Percentiles rank a stretch among this genome's conserved stretches.
Conservation (phyloP, 495 filamentous ascomycete species). For the Geopyxis carbonaria region DNA sequence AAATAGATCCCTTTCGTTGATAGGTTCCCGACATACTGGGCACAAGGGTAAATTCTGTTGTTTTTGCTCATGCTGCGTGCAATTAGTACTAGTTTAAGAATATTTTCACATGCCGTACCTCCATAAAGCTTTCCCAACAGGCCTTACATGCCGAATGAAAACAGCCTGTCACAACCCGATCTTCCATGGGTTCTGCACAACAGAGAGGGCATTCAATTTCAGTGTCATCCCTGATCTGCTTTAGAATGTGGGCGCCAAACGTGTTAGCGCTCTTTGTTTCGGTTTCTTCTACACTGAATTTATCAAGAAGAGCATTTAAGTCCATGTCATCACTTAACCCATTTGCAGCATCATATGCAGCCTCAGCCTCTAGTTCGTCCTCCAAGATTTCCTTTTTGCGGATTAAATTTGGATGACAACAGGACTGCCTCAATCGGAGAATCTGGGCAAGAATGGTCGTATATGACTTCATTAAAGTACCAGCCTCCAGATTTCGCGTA, state of each 20-base stretch:
- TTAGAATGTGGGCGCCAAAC: constrained; percentile 75
- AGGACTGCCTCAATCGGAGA: constrained; percentile 79
- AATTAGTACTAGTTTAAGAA: neutral
- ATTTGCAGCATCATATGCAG: constrained; percentile 57
- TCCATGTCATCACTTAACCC: constrained; percentile 95
- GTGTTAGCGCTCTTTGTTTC: constrained; percentile 42
- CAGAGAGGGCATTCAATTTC: constrained; percentile 88
- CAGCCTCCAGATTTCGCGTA: constrained; percentile 68
- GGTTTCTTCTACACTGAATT: constrained; percentile 45
- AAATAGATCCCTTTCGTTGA: constrained; percentile 74
- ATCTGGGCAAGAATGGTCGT: constrained; percentile 96
- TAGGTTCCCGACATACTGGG: constrained; percentile 70
- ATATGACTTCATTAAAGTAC: constrained; percentile 82
- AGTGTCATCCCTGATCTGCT: constrained; percentile 77
- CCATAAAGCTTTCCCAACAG: constrained; percentile 72
- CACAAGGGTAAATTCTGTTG: constrained; percentile 60
- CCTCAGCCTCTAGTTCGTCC: constrained; percentile 73
- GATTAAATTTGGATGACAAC: constrained; percentile 80
- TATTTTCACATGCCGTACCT: constrained; percentile 15
- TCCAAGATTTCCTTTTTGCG: constrained; percentile 67
- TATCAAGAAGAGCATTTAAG: constrained; percentile 62
- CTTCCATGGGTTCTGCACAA: constrained; percentile 81
- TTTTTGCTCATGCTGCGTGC: constrained; percentile 50
- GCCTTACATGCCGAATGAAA: constrained; percentile 95
- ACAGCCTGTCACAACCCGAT: constrained; percentile 84